A percentile compares a stretch with the other conserved stretches of the same genome.
phyloP scores from a whole-genome alignment of 148 eudicot genomes.

The Camellia sinensis region DNA sequence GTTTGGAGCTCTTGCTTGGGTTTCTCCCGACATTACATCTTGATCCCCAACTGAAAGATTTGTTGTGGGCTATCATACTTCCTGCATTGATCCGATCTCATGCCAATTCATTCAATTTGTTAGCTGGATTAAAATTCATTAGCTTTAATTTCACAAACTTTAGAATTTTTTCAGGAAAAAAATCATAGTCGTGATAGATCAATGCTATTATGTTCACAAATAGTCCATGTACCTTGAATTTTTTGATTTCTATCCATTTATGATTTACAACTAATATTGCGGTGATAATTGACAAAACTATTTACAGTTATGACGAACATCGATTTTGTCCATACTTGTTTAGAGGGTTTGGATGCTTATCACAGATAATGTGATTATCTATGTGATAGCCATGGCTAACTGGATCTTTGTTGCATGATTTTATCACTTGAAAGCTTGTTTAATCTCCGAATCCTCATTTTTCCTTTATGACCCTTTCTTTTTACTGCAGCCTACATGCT shows the following conservation, averaged over 20 bases:
- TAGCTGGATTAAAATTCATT: not conserved
- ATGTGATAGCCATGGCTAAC: not conserved
- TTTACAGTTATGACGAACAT: not conserved
- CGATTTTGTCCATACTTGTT: not conserved
- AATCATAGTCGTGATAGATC: not conserved
- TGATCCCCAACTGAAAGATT: not conserved
- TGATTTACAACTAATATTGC: not conserved
- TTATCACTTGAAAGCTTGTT: not conserved
- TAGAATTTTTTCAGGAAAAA: too few relatives aligned
- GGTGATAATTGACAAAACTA: not conserved
- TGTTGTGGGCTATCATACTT: not conserved
- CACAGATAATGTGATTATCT: not conserved
- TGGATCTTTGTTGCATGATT: not conserved
- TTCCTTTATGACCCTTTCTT: not conserved
- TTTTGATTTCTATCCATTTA: not conserved
- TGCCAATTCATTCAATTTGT: not conserved
- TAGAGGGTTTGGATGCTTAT: conserved; percentile 1
- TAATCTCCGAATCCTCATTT: not conserved
- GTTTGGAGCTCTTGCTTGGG: not conserved
- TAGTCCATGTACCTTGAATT: not conserved
- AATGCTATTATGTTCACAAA: not conserved
- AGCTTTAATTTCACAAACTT: not conserved
- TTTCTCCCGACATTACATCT: not conserved
- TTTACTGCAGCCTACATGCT: conserved; percentile 70
- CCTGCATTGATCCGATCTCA: not conserved